Conservation (phyloP, 495 filamentous ascomycete species). For the Aspergillus steynii region DNA sequence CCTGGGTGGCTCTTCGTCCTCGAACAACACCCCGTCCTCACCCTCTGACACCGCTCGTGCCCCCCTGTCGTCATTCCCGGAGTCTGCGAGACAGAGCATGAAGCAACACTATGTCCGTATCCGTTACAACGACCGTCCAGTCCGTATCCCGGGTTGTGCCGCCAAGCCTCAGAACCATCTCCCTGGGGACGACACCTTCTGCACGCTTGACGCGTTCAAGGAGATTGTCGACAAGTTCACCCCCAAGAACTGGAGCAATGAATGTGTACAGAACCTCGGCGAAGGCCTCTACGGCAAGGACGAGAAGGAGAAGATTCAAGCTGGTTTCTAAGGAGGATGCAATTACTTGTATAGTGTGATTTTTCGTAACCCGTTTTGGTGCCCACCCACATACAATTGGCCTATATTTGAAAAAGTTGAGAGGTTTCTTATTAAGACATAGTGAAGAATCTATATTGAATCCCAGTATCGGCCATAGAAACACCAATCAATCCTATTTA, state of each 20-base stretch:
- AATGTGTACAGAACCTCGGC: slow-evolving; percentile 69
- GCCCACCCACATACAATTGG: background rate
- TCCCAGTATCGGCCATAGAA: background rate
- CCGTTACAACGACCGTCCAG: slow-evolving; percentile 82
- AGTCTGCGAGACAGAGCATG: slow-evolving; percentile 48
- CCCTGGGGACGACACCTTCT: slow-evolving; percentile 86
- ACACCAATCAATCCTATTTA: background rate
- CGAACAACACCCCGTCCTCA: slow-evolving; percentile 17
- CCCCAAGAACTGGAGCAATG: slow-evolving; percentile 73
- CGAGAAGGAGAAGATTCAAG: slow-evolving; percentile 30
- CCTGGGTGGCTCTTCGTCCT: slow-evolving; percentile 27
- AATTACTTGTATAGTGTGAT: background rate
- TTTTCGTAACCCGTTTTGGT: background rate
- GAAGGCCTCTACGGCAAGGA: slow-evolving; percentile 42
- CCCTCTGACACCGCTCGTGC: slow-evolving; percentile 37
- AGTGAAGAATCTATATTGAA: background rate
- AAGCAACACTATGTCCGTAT: slow-evolving; percentile 86
- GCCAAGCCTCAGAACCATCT: slow-evolving; percentile 75
- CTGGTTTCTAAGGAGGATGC: slow-evolving; percentile 33
- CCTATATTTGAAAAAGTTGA: too few relatives aligned
- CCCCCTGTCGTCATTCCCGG: slow-evolving; percentile 32
- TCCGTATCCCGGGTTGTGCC: slow-evolving; percentile 78
- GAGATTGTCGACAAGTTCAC: slow-evolving; percentile 87
- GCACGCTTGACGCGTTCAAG: slow-evolving; percentile 91
- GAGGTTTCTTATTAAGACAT: background rate